Conservation (phyloP, 2,329 filamentous ascomycete genomes). For the Phyllosticta ampelicida region DNA sequence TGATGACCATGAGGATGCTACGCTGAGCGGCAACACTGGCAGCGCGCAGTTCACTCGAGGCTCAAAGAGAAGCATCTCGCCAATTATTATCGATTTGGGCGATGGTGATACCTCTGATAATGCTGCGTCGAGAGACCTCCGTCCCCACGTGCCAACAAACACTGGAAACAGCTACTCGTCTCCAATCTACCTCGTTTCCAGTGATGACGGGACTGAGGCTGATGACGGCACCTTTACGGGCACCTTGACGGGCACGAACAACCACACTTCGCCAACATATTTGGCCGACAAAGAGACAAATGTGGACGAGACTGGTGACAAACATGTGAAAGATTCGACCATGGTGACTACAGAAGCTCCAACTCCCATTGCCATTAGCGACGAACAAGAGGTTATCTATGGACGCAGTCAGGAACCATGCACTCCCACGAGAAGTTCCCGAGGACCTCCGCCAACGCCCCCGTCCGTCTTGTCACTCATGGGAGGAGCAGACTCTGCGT, state of each 20-base stretch:
- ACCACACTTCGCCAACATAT: background rate
- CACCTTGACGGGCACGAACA: background rate
- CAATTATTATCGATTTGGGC: background rate
- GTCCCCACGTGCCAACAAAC: background rate
- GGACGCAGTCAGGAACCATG: background rate
- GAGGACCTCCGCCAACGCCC: background rate
- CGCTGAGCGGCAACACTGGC: background rate
- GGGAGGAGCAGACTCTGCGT: background rate
- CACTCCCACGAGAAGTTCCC: background rate
- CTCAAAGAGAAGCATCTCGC: too few species aligned
- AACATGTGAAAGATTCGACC: background rate
- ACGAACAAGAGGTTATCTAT: background rate
- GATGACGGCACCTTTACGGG: background rate
- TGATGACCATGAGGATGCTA: background rate
- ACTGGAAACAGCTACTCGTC: background rate
- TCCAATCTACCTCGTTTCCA: background rate
- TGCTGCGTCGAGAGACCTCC: background rate
- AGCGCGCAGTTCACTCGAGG: too few species aligned
- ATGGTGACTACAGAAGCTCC: too few species aligned
- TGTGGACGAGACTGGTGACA: background rate
- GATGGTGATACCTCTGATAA: background rate
- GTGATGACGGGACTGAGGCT: background rate
- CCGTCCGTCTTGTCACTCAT: background rate
- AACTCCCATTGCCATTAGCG: background rate
- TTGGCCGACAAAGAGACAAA: background rate